These are phyloP conservation scores for Rhizopogon vinicolor DNA, from an alignment of 768 basidiomycete genomes.

Conservation along the genomic window DNA sequence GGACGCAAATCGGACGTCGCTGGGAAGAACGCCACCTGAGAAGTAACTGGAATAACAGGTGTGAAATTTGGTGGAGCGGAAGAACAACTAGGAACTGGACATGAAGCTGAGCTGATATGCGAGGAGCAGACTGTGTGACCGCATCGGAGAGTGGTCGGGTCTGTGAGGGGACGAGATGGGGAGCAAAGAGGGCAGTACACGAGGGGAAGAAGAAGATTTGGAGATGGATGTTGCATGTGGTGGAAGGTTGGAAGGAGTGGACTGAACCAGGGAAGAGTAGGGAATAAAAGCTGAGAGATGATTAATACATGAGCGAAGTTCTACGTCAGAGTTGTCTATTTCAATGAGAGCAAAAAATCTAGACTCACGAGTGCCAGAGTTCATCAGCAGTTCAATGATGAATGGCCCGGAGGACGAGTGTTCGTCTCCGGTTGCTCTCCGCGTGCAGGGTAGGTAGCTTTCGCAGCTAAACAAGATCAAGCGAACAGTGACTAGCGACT, in stretches of 20 bases:
- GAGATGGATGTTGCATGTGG: not conserved
- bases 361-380: not conserved
- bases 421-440: not conserved
- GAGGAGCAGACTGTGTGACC: conserved; percentile 76
- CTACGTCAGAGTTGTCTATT: too few species aligned
- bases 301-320: not conserved
- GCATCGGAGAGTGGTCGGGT: conserved; percentile 64
- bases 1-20: conserved; percentile 26
- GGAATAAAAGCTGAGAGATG: not conserved
- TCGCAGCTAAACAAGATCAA: not conserved
- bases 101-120: conserved; percentile 37
- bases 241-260: not conserved
- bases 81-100: conserved; percentile 34
- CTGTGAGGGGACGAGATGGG: conserved; percentile 28
- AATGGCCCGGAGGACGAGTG: not conserved
- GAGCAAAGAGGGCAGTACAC: conserved; percentile 55
- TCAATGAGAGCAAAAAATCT: not conserved
- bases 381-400: not conserved
- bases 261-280: not conserved
- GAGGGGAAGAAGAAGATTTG: conserved; percentile 27
- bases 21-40: conserved; percentile 29
- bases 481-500: not conserved
- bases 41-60: conserved; percentile 38
- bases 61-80: conserved; percentile 12
- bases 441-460: not conserved